Evolutionary conservation across 1,284 basidiomycete genomes (phyloP), one percentile per base, ranked within the genome.

Genomic region (Fomes fomentarius): DNA sequence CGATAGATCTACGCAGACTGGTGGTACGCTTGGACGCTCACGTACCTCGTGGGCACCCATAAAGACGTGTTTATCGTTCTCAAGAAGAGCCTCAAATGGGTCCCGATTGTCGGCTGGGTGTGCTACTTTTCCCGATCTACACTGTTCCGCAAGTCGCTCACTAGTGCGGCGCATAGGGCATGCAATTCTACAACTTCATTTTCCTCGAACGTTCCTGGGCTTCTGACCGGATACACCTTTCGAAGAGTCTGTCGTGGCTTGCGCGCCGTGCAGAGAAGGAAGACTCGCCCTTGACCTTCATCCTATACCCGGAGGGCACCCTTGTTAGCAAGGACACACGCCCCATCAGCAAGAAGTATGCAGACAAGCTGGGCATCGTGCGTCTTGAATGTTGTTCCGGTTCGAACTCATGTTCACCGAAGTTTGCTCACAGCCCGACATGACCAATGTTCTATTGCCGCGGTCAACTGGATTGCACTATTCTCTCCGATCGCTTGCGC

Each of bases 271-370:
- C 85, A 12, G 82, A 88, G 63, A 75, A 79, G 47, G 77, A 83
- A 63, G 80, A 88, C 51, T 82, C 80, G 22, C 90, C 93, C 0
- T 77, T 97, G 33, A 87, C 89, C 56, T 84, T 96, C 62, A 77
- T 98, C 43, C 79, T 98, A 42, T 98, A 95, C 69, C 95, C 95
- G 0, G 95, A 98, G 71, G 95, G 95, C 14, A 97, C 95, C 0
- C 84, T 98, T 37, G 87, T 94, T 10, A 93, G 89, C 67, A 80
- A 83, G 50, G 76, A 93, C 59, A 97, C 94, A 2, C 76, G 92
- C 41, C 91, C 91, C 0, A 80, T 91, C 58, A 94, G 91, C 72
- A 84, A 84, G 71, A 89, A 87, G 62, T 97, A 87, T 67, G 91
- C 93, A 10, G 86, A 92, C 54, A 93, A 91, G 72, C 78, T 83